Evolutionary conservation across 1,139 yeast genomes (phyloP).

Genomic region (Nakaseomyces delphensis): DNA sequence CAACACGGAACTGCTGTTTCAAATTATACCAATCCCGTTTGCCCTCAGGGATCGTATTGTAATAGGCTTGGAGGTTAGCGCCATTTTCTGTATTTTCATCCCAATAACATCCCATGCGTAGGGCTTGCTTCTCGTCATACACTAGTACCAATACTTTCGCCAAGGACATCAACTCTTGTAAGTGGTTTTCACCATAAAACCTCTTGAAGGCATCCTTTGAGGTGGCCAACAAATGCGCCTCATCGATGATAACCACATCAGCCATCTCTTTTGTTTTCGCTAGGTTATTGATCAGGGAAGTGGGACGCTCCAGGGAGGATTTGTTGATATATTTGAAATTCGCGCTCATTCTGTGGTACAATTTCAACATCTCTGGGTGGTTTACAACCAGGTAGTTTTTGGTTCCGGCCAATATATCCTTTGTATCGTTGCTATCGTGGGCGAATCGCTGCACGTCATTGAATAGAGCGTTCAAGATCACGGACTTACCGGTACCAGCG

Average conservation of each 20-base stretch:
- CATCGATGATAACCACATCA: slow-evolving; percentile 36
- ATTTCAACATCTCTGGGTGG: slow-evolving; percentile 39
- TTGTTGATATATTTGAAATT: slow-evolving; percentile 32
- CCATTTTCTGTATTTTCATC: slow-evolving; percentile 28
- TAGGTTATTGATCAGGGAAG: slow-evolving; percentile 34
- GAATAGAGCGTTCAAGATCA: slow-evolving; percentile 67
- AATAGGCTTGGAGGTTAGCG: slow-evolving; percentile 22
- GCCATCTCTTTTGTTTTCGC: slow-evolving; percentile 20
- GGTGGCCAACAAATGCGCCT: slow-evolving; percentile 37
- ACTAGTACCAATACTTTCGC: slow-evolving; percentile 34
- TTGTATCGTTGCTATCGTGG: slow-evolving; percentile 10
- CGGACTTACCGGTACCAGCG: slow-evolving; percentile 53
- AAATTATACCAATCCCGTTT: slow-evolving; percentile 25
- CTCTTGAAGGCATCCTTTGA: slow-evolving; percentile 37
- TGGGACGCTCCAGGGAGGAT: slow-evolving; percentile 36
- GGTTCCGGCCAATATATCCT: slow-evolving; percentile 23
- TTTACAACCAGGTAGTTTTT: slow-evolving; percentile 35
- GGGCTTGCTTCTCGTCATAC: slow-evolving; percentile 37
- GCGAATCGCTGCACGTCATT: slow-evolving; percentile 38
- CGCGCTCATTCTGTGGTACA: slow-evolving; percentile 34
- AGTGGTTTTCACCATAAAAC: slow-evolving; percentile 36
- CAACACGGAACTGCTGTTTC: slow-evolving; percentile 36
- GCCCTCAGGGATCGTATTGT: slow-evolving; percentile 12
- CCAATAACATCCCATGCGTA: slow-evolving; percentile 40
- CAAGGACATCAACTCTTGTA: slow-evolving; percentile 33